A percentile compares a stretch with the other conserved stretches of the same genome.
phyloP scores from a whole-genome alignment of 805 yeast species.

The Metschnikowia picachoensis region DNA sequence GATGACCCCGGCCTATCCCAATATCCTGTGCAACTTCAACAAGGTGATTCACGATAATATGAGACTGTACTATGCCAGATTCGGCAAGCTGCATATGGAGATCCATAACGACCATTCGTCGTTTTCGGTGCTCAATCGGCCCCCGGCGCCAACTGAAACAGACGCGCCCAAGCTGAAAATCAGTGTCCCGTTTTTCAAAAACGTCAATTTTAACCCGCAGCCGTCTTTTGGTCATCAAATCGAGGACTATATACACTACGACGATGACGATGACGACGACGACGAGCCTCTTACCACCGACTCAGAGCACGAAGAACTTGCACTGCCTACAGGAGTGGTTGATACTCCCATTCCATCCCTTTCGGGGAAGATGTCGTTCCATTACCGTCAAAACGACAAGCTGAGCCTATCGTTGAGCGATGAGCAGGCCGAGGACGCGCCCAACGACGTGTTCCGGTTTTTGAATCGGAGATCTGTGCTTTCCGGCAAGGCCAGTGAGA shows the following conservation, averaged over 20 bases:
- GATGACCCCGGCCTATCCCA: slow-evolving; percentile 4
- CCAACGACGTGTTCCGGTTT: slow-evolving; percentile 29
- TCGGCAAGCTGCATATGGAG: slow-evolving; percentile 28
- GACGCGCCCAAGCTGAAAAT: slow-evolving; percentile 5
- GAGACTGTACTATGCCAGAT: slow-evolving; percentile 28
- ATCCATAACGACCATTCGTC: slow-evolving; percentile 32
- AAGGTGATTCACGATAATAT: slow-evolving; percentile 38
- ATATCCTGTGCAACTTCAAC: slow-evolving; percentile 29
- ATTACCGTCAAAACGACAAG: slow-evolving; percentile 35
- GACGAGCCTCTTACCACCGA: slow-evolving; percentile 9
- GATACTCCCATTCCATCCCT: slow-evolving; percentile 12
- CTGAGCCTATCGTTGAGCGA: slow-evolving; percentile 31
- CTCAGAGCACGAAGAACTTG: slow-evolving; percentile 16
- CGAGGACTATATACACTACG: slow-evolving; percentile 36
- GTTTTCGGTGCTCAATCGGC: slow-evolving; percentile 26
- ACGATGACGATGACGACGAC: slow-evolving; percentile 33
- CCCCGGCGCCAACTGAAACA: background rate
- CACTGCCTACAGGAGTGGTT: slow-evolving; percentile 9
- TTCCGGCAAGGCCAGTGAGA: slow-evolving; percentile 41
- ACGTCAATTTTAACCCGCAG: slow-evolving; percentile 33
- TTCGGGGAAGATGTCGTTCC: slow-evolving; percentile 32
- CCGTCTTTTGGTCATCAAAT: slow-evolving; percentile 25
- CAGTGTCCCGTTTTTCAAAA: slow-evolving; percentile 34
- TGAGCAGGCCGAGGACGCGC: slow-evolving; percentile 12
- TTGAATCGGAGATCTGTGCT: slow-evolving; percentile 35